A percentile compares a stretch with the other conserved stretches of the same genome.
Conservation (phyloP, 2,329 filamentous ascomycete genomes). For the Penicillium decumbens region DNA sequence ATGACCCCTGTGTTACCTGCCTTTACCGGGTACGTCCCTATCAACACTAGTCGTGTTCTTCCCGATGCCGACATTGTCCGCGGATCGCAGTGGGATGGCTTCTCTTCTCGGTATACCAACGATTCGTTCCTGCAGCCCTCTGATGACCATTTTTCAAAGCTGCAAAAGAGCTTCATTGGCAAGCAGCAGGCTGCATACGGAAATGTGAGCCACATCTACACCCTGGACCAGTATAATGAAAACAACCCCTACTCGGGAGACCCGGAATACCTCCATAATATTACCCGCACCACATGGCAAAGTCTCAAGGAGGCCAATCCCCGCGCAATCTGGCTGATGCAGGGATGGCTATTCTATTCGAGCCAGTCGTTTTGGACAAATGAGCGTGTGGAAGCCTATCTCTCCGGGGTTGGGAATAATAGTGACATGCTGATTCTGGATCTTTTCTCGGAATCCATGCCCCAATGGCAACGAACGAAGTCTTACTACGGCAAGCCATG, state of each 20-base stretch:
- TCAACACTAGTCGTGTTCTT: constrained; percentile 38
- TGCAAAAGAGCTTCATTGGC: constrained; percentile 46
- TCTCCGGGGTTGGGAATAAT: constrained; percentile 44
- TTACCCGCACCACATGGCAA: constrained; percentile 45
- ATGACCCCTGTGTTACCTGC: constrained; percentile 52
- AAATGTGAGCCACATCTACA: constrained; percentile 48
- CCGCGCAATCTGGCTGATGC: constrained; percentile 51
- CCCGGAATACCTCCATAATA: constrained; percentile 41
- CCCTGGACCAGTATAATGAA: constrained; percentile 53
- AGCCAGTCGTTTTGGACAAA: constrained; percentile 48
- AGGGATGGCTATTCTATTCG: constrained; percentile 52
- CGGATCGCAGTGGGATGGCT: constrained; percentile 44
- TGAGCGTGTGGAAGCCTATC: constrained; percentile 47
- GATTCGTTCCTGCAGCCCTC: constrained; percentile 48
- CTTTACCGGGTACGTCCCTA: constrained; percentile 50
- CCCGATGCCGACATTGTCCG: constrained; percentile 45
- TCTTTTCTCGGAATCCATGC: constrained; percentile 48
- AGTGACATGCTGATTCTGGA: constrained; percentile 51
- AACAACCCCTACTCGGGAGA: constrained; percentile 48
- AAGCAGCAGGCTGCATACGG: constrained; percentile 48
- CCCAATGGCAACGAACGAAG: constrained; percentile 50
- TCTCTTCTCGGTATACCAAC: constrained; percentile 42
- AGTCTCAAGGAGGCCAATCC: constrained; percentile 48
- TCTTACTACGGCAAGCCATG: constrained; percentile 52
- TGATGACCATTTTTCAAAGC: constrained; percentile 41